Conservation (phyloP, 2,329 filamentous ascomycete species). For the Verticillium nubilum region DNA sequence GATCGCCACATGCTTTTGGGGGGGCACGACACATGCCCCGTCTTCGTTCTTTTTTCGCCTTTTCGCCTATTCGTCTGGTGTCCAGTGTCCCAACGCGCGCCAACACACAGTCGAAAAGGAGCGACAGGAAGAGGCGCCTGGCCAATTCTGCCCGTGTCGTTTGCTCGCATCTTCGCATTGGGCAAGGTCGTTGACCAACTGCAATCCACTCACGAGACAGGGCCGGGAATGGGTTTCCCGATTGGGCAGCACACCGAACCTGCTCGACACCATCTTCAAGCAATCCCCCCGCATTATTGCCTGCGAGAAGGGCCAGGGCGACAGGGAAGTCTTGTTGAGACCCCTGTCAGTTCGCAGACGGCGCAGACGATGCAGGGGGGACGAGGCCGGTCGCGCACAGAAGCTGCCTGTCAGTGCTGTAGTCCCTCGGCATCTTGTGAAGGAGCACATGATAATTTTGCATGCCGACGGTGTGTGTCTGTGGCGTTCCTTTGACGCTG, state of each 20-base stretch:
- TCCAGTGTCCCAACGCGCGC: background rate
- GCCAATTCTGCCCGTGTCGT: background rate
- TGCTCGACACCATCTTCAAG: constrained; percentile 13
- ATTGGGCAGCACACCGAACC: constrained; percentile 11
- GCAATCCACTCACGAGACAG: constrained; percentile 8
- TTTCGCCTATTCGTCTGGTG: background rate
- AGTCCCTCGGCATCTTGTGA: constrained; percentile 12
- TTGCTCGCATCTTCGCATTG: background rate
- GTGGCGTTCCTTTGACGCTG: background rate
- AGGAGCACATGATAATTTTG: constrained; percentile 11
- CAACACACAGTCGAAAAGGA: background rate
- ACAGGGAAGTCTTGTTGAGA: background rate
- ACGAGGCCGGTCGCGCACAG: background rate
- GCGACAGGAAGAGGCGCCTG: background rate
- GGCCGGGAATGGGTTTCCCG: constrained; percentile 10
- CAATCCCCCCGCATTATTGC: constrained; percentile 10
- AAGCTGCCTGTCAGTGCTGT: background rate
- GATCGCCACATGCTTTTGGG: constrained; percentile 2
- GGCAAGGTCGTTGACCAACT: background rate
- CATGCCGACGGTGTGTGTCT: background rate
- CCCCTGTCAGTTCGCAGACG: background rate
- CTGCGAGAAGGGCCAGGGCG: background rate
- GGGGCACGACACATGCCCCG: background rate
- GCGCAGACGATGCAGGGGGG: constrained; percentile 4
- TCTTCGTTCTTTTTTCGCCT: too few relatives aligned